These are phyloP conservation scores for Fusarium tupiense DNA, from an alignment of 2,329 filamentous ascomycete species.

Conservation along the genomic window DNA sequence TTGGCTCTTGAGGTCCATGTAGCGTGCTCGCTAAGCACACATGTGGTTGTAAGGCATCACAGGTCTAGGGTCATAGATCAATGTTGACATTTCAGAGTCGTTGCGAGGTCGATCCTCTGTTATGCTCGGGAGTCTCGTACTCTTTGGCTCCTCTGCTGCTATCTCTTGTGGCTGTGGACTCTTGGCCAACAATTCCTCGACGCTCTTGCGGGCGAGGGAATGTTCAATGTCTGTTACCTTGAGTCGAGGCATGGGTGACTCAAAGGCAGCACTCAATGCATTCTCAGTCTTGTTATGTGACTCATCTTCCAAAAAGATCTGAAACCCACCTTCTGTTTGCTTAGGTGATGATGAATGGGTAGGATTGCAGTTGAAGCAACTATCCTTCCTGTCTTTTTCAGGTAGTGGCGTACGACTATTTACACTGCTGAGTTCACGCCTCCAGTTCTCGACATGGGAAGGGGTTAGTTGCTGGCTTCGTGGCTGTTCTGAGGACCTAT, in stretches of 20 bases:
- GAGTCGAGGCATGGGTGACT: slow-evolving; percentile 31
- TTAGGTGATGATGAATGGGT: slow-evolving; percentile 27
- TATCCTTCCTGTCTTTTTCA: slow-evolving; percentile 22
- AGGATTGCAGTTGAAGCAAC: slow-evolving; percentile 38
- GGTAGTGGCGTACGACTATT: slow-evolving; percentile 18
- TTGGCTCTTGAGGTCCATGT: slow-evolving; percentile 53
- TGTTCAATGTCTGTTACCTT: slow-evolving; percentile 44
- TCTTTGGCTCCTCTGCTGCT: neutral
- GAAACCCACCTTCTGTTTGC: neutral
- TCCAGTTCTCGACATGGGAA: slow-evolving; percentile 33
- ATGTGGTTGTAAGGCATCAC: slow-evolving; percentile 52
- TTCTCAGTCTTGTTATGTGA: neutral
- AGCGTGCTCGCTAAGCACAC: slow-evolving; percentile 56
- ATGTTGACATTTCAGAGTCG: slow-evolving; percentile 17
- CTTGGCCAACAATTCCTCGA: slow-evolving; percentile 27
- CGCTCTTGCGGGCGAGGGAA: slow-evolving; percentile 39
- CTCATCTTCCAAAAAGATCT: neutral
- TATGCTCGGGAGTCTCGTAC: neutral
- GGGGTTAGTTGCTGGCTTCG: slow-evolving; percentile 17
- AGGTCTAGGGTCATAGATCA: slow-evolving; percentile 48
- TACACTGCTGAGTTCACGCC: slow-evolving; percentile 37
- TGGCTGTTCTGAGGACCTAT: slow-evolving; percentile 27
- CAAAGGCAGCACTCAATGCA: neutral
- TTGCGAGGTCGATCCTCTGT: slow-evolving; percentile 6
- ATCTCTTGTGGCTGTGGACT: slow-evolving; percentile 5